Evolutionary conservation across 106 monocot genomes (phyloP).

Genomic region (Dendrobium nobile): DNA sequence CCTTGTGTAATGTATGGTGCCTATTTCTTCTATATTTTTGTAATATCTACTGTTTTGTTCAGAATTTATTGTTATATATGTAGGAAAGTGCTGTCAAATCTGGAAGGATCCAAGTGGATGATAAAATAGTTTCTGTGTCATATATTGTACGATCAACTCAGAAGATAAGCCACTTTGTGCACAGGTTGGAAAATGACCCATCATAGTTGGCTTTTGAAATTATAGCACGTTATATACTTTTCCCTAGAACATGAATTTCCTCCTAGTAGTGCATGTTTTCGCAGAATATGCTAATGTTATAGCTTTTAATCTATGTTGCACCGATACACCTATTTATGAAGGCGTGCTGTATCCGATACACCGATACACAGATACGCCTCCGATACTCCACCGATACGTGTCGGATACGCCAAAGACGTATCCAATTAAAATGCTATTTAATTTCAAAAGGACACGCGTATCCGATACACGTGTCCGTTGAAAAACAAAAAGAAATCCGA

Average conservation of each 20-base stretch:
- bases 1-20: neutral
- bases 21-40: neutral
- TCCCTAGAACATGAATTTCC: neutral
- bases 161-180: slow-evolving; percentile 91
- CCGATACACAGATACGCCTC: no score
- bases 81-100: slow-evolving; percentile 78
- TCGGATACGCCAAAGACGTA: no score
- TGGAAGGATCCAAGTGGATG: slow-evolving; percentile 91
- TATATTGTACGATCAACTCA: slow-evolving; percentile 71
- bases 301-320: no score
- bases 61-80: neutral
- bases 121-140: slow-evolving; percentile 46
- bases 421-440: no score
- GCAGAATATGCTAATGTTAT: neutral
- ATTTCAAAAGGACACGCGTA: no score
- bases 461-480: no score
- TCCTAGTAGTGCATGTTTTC: neutral
- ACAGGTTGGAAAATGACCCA: slow-evolving; percentile 46
- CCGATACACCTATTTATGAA: no score
- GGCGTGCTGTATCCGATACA: no score
- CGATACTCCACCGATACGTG: no score
- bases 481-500: no score
- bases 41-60: neutral
- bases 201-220: neutral
- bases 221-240: neutral